Evolutionary conservation across 371 early-diverging fungal genomes (phyloP), one percentile per base, ranked within the genome.

Genomic region (Coelomomyces lativittatus): DNA sequence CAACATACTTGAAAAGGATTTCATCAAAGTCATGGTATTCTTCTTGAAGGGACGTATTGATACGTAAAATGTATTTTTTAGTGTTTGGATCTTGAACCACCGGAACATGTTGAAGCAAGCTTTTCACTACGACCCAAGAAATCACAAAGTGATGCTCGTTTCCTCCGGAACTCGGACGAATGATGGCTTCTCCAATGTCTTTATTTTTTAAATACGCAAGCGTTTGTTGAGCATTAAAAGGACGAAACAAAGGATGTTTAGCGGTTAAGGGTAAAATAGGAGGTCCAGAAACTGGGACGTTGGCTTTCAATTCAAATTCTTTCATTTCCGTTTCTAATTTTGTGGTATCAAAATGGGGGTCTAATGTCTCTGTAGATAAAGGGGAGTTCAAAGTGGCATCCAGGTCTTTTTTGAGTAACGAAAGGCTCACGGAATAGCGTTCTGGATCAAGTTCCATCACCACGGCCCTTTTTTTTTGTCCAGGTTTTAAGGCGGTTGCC

Each of bases 141-240:
- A 93, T 78, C 0, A 85, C 80, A 17, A 97, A 66, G 55, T 88
- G 86, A 53, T 86, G 79, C 24, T 65, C 60, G n/a, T n/a, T n/a
- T 11, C 91, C 91, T 11, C 79, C 74, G 4, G 85, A 83, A 14
- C 91, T 91, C 1, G 93, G 92, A 19, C 95, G 80, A 45, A 97
- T 82, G 12, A 97, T 83, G n/a, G 81, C 60, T 27, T 82, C 81
- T 28, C 96, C 97, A 21, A 73, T 65, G 15, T 66, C 70, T 21
- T 80, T 66, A 15, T 58, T 56, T 8, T 70, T 58, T 38, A 93
- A 61, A 44, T 77, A 82, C 34, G 74, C 66, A 53, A 81, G 79
- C 3, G 92, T 91, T 51, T 85, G 75, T 28, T 67, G 55, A 52
- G 70, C 72, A 31, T 72, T 78, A 39, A 85, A 59, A 30, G 66